Conservation (phyloP, 495 filamentous ascomycete genomes). For the Daldinia vernicosa region DNA sequence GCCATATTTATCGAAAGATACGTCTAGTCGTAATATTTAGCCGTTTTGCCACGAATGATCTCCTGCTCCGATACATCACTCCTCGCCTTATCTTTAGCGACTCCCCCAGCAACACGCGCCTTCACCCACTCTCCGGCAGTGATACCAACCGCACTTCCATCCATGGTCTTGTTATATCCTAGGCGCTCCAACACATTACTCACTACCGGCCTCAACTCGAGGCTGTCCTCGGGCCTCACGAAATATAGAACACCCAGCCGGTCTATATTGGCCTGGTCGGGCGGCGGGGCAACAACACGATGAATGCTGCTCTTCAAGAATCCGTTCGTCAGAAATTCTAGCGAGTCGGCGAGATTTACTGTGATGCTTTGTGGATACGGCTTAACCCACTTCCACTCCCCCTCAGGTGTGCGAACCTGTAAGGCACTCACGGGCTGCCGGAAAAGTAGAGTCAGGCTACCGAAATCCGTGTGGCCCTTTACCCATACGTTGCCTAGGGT, state of each 20-base stretch:
- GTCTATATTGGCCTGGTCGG: conserved; percentile 61
- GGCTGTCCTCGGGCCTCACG: conserved; percentile 46
- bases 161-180: conserved; percentile 47
- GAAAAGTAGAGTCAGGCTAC: conserved; percentile 64
- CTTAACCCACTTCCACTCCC: conserved; percentile 61
- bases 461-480: conserved; percentile 66
- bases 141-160: conserved; percentile 50
- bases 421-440: conserved; percentile 62
- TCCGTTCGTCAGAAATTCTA: conserved; percentile 60
- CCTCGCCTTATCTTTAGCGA: conserved; percentile 31
- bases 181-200: conserved; percentile 44
- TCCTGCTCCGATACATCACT: conserved; percentile 41
- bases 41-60: conserved; percentile 42
- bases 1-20: background rate
- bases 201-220: conserved; percentile 46
- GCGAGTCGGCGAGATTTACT: conserved; percentile 62
- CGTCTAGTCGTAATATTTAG: conserved; percentile 46
- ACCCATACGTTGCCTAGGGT: conserved; percentile 47
- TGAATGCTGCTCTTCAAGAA: conserved; percentile 64
- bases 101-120: conserved; percentile 47
- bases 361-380: conserved; percentile 63
- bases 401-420: conserved; percentile 59
- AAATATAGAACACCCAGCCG: conserved; percentile 63
- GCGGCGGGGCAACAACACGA: conserved; percentile 59
- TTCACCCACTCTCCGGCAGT: conserved; percentile 56